Conservation (phyloP, 306 rosid genomes). For the Vicia sativa region DNA sequence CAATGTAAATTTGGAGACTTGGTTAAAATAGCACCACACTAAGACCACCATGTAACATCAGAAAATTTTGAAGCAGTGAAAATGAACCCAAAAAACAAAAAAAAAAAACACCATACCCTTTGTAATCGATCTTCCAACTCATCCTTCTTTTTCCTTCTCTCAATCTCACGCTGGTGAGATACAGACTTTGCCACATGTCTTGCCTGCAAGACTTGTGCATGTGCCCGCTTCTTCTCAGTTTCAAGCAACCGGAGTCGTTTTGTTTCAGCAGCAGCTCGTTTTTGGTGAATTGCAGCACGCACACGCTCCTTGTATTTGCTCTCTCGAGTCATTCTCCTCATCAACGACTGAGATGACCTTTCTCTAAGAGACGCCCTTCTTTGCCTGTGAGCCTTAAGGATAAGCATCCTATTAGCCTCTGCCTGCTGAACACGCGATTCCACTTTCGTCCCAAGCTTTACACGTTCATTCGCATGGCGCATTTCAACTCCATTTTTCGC, state of each 20-base stretch:
- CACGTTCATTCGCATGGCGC: constrained; percentile 72
- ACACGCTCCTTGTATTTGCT: constrained; percentile 88
- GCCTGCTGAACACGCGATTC: constrained; percentile 89
- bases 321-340: constrained; percentile 80
- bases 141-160: constrained; percentile 76
- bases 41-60: constrained; percentile 6
- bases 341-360: constrained; percentile 80
- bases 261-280: constrained; percentile 86
- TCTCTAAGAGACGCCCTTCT: constrained; percentile 86
- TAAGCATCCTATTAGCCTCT: constrained; percentile 80
- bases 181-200: constrained; percentile 74
- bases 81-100: neutral
- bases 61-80: constrained; percentile 4
- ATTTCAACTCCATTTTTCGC: constrained; percentile 76
- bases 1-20: constrained; percentile 25
- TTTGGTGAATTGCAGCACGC: constrained; percentile 82
- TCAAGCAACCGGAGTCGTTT: constrained; percentile 76
- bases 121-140: constrained; percentile 87
- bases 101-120: constrained; percentile 60
- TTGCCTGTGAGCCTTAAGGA: constrained; percentile 77
- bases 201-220: constrained; percentile 75
- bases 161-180: constrained; percentile 85
- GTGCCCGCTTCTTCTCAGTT: constrained; percentile 88
- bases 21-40: constrained; percentile 16
- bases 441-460: constrained; percentile 74